Evolutionary conservation across 352 stramenopile genomes (phyloP), one percentile per base, ranked within the genome.

Genomic region (Pythium angustatum): DNA sequence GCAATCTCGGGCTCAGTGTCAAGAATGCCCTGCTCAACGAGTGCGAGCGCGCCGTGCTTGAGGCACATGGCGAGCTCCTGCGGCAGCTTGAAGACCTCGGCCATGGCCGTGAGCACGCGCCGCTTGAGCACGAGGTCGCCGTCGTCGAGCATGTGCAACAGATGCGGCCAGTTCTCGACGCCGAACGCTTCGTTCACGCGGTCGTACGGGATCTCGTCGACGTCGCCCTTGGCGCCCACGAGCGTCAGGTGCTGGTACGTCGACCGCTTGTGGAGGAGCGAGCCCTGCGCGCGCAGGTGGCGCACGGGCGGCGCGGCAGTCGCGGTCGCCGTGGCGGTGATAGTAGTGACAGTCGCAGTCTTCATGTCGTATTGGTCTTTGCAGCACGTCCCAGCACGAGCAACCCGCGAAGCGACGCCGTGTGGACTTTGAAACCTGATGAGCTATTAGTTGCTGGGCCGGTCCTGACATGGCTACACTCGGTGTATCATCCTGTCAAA

Each of bases 161-260:
- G 48, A 22, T 91, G 78, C 34, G 84, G 78, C 52, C 83, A 88
- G 66, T 93, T 90, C 24, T 89, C 82, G 21, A 68, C 69, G 7
- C 81, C 84, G 34, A 88, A 93, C 17, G 80, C 82, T 64, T 91
- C 82, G 9, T 72, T 73, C 28, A 91, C 82, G 28, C 78, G 74
- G 44, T 91, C 79, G 64, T 88, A 79, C 30, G 81, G 71, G 38
- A 74, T 61, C 31, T 88, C 77, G 22, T 67, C 70, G 17, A 88
- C 72, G 30, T 90, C 76, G 40, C 57, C 66, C 67, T 81, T 86
- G 47, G 72, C 71, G 3, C 75, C 66, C 34, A 90, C 69, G 26
- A 89, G 72, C 28, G 77, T 73, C 62, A 93, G 68, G 64, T 91
- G 83, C 64, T 89, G 77, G 26, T 49, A 17, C 6, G 78, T 80